Evolutionary conservation across 2,329 filamentous ascomycete genomes (phyloP).

Genomic region (Fusarium pilosicola): DNA sequence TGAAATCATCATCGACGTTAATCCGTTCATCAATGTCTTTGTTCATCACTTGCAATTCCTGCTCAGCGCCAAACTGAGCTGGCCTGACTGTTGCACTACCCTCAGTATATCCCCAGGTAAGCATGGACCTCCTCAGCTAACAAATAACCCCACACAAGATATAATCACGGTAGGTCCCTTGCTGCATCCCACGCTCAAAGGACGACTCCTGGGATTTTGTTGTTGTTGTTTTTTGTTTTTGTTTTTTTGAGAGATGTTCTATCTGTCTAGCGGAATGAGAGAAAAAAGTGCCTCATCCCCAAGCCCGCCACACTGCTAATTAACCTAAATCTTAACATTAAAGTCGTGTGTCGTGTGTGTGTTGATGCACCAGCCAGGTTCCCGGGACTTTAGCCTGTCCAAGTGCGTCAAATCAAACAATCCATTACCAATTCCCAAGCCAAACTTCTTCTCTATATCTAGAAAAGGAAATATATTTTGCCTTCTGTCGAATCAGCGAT

Average conservation of each 20-base stretch:
- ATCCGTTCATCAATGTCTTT: constrained; percentile 7
- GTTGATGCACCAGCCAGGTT: constrained; percentile 2
- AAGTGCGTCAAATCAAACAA: constrained; percentile 27
- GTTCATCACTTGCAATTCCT: background rate
- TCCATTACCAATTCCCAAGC: constrained; percentile 37
- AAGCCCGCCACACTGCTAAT: background rate
- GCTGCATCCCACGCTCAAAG: constrained; percentile 2
- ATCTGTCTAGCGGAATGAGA: background rate
- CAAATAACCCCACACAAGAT: constrained; percentile 14
- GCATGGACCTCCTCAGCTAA: constrained; percentile 10
- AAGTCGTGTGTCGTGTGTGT: constrained; percentile 2
- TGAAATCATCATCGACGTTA: constrained; percentile 34
- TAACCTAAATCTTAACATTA: constrained; percentile 19
- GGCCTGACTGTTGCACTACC: constrained; percentile 12
- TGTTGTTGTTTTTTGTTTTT: background rate
- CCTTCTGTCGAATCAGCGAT: constrained; percentile 35
- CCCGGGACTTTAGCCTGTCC: constrained; percentile 18
- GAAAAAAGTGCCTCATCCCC: constrained; percentile 1
- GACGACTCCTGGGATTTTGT: background rate
- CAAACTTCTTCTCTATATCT: constrained; percentile 22
- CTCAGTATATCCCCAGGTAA: background rate
- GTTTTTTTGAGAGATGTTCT: background rate
- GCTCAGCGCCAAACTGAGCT: constrained; percentile 19
- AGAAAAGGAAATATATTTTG: constrained; percentile 25
- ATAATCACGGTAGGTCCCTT: constrained; percentile 5